Conservation (phyloP, 1,284 basidiomycete species). For the Cutaneotrichosporon sp. region DNA sequence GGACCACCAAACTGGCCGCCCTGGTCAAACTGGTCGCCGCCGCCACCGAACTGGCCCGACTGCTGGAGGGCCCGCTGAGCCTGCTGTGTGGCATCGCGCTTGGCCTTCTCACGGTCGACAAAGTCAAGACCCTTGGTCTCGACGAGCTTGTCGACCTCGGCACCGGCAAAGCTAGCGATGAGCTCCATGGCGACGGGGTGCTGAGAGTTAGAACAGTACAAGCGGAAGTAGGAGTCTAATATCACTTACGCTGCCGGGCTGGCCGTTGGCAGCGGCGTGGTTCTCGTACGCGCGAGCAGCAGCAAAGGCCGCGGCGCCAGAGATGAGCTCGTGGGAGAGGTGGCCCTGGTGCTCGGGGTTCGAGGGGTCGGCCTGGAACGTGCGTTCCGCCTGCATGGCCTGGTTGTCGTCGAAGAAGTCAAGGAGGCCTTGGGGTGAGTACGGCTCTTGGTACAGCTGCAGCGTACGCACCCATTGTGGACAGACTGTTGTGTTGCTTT, state of each 20-base stretch:
- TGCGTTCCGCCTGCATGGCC: too few relatives aligned
- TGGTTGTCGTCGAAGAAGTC: too few relatives aligned
- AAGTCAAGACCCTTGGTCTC: slow-evolving; percentile 28
- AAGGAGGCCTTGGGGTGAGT: too few relatives aligned
- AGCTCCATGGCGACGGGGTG: slow-evolving; percentile 25
- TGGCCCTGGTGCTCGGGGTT: too few relatives aligned
- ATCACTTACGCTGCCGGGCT: too few relatives aligned
- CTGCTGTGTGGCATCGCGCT: slow-evolving; percentile 22
- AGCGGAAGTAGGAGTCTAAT: too few relatives aligned
- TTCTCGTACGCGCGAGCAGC: slow-evolving; percentile 33
- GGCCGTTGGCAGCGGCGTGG: slow-evolving; percentile 26
- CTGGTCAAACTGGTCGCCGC: neutral
- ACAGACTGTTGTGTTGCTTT: too few relatives aligned
- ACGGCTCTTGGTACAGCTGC: too few relatives aligned
- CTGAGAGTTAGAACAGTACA: too few relatives aligned
- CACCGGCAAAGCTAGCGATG: slow-evolving; percentile 29
- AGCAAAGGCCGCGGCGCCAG: slow-evolving; percentile 27
- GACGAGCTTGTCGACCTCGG: slow-evolving; percentile 35
- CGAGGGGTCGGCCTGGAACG: too few relatives aligned
- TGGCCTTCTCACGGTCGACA: slow-evolving; percentile 21
- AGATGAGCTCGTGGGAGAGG: slow-evolving; percentile 11
- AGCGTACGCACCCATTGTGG: too few relatives aligned
- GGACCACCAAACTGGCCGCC: too few relatives aligned
- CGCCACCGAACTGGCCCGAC: slow-evolving; percentile 12
- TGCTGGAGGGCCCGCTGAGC: slow-evolving; percentile 23